These are phyloP conservation scores for Ganoderma sinense DNA, from an alignment of 1,284 basidiomycete species.

Conservation along the genomic window DNA sequence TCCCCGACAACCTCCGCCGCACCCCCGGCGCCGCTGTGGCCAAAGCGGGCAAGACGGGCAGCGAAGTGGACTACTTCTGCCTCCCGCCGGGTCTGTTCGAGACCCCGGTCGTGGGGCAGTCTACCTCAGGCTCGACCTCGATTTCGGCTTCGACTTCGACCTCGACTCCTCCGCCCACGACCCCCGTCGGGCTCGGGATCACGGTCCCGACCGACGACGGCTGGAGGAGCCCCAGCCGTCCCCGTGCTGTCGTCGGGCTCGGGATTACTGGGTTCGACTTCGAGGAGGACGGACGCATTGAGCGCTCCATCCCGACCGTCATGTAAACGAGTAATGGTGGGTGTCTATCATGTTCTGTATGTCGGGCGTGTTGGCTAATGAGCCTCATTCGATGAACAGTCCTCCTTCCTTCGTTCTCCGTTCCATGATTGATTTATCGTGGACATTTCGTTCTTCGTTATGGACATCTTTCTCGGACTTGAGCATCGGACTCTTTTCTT, in stretches of 20 bases:
- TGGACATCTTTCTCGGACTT: not conserved
- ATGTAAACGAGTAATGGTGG: not conserved
- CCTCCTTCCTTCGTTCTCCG: too few species aligned
- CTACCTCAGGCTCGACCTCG: not conserved
- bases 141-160: not conserved
- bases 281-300: not conserved
- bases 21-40: slow-evolving; percentile 23
- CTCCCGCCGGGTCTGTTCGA: slow-evolving; percentile 17
- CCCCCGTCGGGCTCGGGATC: slow-evolving; percentile 21
- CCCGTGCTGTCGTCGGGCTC: not conserved
- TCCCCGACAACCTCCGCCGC: slow-evolving; percentile 26
- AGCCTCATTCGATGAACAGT: not conserved
- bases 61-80: slow-evolving; percentile 23
- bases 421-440: not conserved
- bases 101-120: not conserved
- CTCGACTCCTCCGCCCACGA: not conserved
- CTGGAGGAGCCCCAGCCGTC: too few species aligned
- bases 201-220: not conserved
- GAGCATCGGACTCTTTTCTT: not conserved
- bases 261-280: not conserved
- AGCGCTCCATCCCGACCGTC: not conserved
- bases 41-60: not conserved
- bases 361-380: not conserved
- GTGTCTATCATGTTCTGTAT: not conserved
- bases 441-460: not conserved